These are phyloP conservation scores for Xylariomycetidae sp. DNA, from an alignment of 2,329 filamentous ascomycete genomes.

Conservation along the genomic window DNA sequence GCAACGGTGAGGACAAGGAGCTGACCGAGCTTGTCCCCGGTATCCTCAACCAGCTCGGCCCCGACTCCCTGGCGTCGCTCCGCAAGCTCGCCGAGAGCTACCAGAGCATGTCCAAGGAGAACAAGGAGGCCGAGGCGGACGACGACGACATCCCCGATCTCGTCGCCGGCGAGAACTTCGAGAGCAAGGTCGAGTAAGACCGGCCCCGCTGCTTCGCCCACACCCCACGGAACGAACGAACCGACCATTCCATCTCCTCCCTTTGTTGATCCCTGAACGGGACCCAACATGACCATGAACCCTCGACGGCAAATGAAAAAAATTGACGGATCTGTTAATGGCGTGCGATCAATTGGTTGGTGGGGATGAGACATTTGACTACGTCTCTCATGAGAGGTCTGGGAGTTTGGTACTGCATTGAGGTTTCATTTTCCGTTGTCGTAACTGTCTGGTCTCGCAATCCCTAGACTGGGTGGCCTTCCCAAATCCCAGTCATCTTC, in stretches of 20 bases:
- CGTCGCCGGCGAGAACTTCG: constrained; percentile 96
- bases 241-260: neutral
- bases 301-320: neutral
- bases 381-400: constrained; percentile 4
- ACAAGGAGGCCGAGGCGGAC: constrained; percentile 70
- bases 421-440: too few species aligned
- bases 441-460: too few species aligned
- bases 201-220: neutral
- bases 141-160: constrained; percentile 96
- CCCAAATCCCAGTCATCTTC: too few species aligned
- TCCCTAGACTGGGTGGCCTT: too few species aligned
- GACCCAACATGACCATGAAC: constrained; percentile 1
- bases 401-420: constrained; percentile 13
- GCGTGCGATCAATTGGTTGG: constrained; percentile 1
- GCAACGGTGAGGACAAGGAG: constrained; percentile 98
- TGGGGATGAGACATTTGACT: constrained; percentile 2
- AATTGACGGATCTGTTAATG: neutral
- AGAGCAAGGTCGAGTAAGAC: constrained; percentile 91
- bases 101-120: constrained; percentile 96
- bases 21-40: constrained; percentile 98
- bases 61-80: constrained; percentile 94
- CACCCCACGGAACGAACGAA: constrained; percentile 5
- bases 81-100: constrained; percentile 99
- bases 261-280: too few species aligned
- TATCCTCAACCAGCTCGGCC: constrained; percentile 98